These are phyloP conservation scores for Wickerhamomyces silvicola DNA, from an alignment of 805 yeast genomes.

Conservation along the genomic window DNA sequence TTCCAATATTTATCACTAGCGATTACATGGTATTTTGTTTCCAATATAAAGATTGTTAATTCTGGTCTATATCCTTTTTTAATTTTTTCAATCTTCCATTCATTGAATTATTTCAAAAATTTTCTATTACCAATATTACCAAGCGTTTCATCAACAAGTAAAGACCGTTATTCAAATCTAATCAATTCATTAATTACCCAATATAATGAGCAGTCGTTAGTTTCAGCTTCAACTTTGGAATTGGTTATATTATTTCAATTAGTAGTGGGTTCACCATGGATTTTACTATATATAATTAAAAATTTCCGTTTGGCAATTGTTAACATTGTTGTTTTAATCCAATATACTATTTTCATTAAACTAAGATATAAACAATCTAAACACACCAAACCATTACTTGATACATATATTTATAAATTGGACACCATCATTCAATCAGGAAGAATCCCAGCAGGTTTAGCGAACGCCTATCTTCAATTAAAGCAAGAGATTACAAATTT, in stretches of 20 bases:
- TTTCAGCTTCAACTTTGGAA: conserved; percentile 41
- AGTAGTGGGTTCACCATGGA: conserved; percentile 36
- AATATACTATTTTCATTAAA: conserved; percentile 51
- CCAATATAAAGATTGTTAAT: conserved; percentile 32
- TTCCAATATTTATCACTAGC: conserved; percentile 51
- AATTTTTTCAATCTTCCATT: conserved; percentile 60
- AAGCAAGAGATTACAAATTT: conserved; percentile 11
- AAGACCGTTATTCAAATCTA: conserved; percentile 22
- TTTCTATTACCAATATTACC: conserved; percentile 49
- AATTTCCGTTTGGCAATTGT: conserved; percentile 23
- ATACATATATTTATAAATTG: conserved; percentile 37
- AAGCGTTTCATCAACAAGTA: conserved; percentile 14
- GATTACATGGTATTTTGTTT: conserved; percentile 36
- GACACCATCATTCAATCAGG: conserved; percentile 31
- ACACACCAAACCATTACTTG: conserved; percentile 44
- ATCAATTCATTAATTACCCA: conserved; percentile 29
- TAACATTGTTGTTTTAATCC: conserved; percentile 32
- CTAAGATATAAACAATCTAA: conserved; percentile 52
- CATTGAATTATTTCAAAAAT: conserved; percentile 50
- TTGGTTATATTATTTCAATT: conserved; percentile 34
- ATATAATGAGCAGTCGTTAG: conserved; percentile 37
- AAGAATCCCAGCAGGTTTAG: conserved; percentile 28
- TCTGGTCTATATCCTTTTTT: conserved; percentile 55
- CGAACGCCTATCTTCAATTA: conserved; percentile 8
- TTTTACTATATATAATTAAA: conserved; percentile 29